Evolutionary conservation across 2,329 filamentous ascomycete genomes (phyloP), one percentile per base, ranked within the genome.

Genomic region (Pseudogymnoascus sp.): DNA sequence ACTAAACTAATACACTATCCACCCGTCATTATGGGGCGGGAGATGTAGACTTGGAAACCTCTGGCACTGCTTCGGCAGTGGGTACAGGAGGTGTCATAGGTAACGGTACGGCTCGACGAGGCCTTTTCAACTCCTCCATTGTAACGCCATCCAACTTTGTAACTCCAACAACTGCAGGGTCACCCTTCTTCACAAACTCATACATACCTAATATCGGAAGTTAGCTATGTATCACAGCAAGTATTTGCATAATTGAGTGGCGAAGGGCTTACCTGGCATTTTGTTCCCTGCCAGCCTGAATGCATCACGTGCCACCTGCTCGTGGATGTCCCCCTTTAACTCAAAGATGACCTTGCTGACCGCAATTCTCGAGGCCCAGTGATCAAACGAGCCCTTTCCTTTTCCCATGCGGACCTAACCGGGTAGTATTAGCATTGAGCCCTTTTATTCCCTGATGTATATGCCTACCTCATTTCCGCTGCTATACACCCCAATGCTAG

Each of bases 351-450:
- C 86, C 75, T 95, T 90, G 77, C 90, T 96, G 61, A 97, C 91
- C 7, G 91, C 87, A 69, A 97, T 87, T 76, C 93, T 87, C 21
- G 89, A 86, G 4, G 93, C 92, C 95, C 95, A 99, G 74, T 96
- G 91, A 75, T 99, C 95, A 74, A 99, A 97, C 66, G 88, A 90
- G 70, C 95, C 95, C 76, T 99, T 99, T 78, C 95, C 95, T 78
- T 97, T 99, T 75, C 95, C 95, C 96, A 99, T 99, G 84, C 95
- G 89, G 75, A 91, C 89, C 86, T 88, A 35, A 56, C 29, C 19
- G 6, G n/a, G 13, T 19, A 19, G 35, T 35, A 19, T 56, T 56
- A 56, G 50, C 50, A 35, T 33, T 33, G 17, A 17, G 10, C 29
- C 50, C 26, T 13, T 13, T 13, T 13, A 46, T 56, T 56, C 17